phyloP scores from a whole-genome alignment of 2,329 filamentous ascomycete genomes.

The Talaromyces sp. region DNA sequence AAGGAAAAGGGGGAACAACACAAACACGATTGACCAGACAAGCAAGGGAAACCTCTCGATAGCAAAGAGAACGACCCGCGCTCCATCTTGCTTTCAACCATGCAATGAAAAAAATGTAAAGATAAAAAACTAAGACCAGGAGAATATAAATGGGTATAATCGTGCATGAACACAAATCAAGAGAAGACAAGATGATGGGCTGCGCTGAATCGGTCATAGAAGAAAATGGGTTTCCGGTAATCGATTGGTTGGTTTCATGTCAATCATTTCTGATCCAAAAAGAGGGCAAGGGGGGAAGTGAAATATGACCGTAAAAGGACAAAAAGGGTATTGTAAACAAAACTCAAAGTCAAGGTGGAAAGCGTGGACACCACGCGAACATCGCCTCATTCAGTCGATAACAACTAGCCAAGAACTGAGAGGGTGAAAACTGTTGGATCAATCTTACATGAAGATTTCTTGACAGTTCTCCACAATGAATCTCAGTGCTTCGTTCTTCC shows the following conservation, averaged over 20 bases:
- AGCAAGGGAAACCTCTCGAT: background rate
- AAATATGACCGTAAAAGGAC: background rate
- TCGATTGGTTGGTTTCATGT: background rate
- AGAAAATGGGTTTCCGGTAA: background rate
- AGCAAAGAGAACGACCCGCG: slow-evolving; percentile 7
- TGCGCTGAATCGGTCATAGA: background rate
- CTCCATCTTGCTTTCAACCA: slow-evolving; percentile 6
- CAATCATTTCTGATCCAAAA: background rate
- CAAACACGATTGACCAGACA: background rate
- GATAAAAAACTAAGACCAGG: background rate
- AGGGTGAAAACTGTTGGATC: background rate
- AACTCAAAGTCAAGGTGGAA: background rate
- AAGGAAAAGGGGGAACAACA: background rate
- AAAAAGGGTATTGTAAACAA: slow-evolving; percentile 5
- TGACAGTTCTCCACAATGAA: slow-evolving; percentile 89
- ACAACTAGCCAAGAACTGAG: background rate
- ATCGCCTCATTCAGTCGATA: background rate
- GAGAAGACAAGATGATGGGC: background rate
- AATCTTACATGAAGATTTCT: slow-evolving; percentile 61
- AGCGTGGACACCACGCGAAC: background rate
- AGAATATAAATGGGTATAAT: background rate
- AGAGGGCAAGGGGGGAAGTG: too few species aligned
- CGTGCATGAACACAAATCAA: slow-evolving; percentile 1
- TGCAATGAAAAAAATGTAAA: background rate
- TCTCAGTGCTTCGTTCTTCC: slow-evolving; percentile 87